Evolutionary conservation across 2,329 filamentous ascomycete genomes (phyloP).

Genomic region (Epichloe elymi): DNA sequence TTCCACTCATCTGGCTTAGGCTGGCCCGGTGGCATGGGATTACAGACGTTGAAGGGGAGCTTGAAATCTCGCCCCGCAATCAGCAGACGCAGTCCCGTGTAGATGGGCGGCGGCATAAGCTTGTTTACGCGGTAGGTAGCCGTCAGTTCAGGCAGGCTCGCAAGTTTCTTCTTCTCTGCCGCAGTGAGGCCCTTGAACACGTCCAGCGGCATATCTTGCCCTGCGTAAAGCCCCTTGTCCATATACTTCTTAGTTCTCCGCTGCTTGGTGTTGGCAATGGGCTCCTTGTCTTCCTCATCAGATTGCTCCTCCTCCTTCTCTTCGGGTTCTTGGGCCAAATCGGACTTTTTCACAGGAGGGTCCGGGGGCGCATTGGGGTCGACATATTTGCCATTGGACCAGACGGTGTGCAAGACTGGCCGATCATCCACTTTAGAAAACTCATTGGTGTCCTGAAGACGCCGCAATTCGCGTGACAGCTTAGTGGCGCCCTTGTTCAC

Average conservation of each 20-base stretch:
- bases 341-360: slow-evolving; percentile 23
- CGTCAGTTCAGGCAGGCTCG: slow-evolving; percentile 32
- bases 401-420: slow-evolving; percentile 45
- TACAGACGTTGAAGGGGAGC: slow-evolving; percentile 80
- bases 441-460: slow-evolving; percentile 50
- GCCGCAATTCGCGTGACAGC: slow-evolving; percentile 43
- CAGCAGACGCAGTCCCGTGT: slow-evolving; percentile 57
- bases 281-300: slow-evolving; percentile 9
- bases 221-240: slow-evolving; percentile 72
- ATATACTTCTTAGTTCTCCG: slow-evolving; percentile 62
- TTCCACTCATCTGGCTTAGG: slow-evolving; percentile 89
- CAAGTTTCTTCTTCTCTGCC: slow-evolving; percentile 38
- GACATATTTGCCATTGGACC: slow-evolving; percentile 52
- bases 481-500: slow-evolving; percentile 34
- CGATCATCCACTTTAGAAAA: slow-evolving; percentile 44
- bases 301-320: neutral
- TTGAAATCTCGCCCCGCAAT: slow-evolving; percentile 70
- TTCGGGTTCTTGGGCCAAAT: slow-evolving; percentile 9
- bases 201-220: slow-evolving; percentile 50
- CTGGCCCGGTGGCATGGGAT: slow-evolving; percentile 71
- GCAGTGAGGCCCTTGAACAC: slow-evolving; percentile 33
- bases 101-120: slow-evolving; percentile 64
- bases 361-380: slow-evolving; percentile 30
- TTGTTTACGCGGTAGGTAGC: slow-evolving; percentile 37
- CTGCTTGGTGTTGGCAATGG: slow-evolving; percentile 23